Percentiles rank a stretch among this genome's conserved stretches.
phyloP scores from a whole-genome alignment of 1,139 yeast genomes.

The Debaryomycetaceae sp. region DNA sequence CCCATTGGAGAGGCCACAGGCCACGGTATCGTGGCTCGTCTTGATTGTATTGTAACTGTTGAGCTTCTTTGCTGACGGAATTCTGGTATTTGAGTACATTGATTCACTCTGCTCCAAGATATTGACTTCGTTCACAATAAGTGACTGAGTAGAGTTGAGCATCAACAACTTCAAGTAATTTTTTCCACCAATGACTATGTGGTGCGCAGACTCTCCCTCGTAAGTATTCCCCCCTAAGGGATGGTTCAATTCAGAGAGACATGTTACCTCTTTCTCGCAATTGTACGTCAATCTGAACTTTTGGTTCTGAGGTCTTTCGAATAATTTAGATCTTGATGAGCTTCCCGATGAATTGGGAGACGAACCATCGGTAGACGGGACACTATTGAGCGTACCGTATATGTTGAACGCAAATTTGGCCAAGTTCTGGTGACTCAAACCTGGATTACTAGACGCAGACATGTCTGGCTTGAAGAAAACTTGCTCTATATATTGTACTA shows the following conservation, averaged over 20 bases:
- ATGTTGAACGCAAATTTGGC: constrained; percentile 35
- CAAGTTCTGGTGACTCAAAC: constrained; percentile 19
- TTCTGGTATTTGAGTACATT: constrained; percentile 40
- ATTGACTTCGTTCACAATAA: constrained; percentile 38
- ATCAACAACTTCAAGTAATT: constrained; percentile 50
- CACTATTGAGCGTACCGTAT: constrained; percentile 24
- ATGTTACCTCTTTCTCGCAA: constrained; percentile 27
- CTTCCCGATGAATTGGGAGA: constrained; percentile 18
- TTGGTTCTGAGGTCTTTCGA: constrained; percentile 7
- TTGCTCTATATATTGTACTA: background rate
- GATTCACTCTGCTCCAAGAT: constrained; percentile 44
- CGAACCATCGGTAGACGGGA: constrained; percentile 12
- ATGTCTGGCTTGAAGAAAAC: background rate
- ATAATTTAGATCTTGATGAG: constrained; percentile 9
- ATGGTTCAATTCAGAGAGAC: constrained; percentile 24
- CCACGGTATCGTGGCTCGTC: constrained; percentile 31
- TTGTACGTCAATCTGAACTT: constrained; percentile 17
- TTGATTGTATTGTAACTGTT: constrained; percentile 41
- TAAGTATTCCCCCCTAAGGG: constrained; percentile 8
- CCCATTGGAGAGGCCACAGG: constrained; percentile 45
- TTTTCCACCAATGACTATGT: constrained; percentile 58
- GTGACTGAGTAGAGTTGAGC: constrained; percentile 37
- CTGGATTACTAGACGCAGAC: constrained; percentile 4
- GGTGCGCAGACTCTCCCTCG: constrained; percentile 22
- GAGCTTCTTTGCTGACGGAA: constrained; percentile 31